These are phyloP conservation scores for Paspalum vaginatum DNA, from an alignment of 176 grass and related monocot species.

Conservation along the genomic window DNA sequence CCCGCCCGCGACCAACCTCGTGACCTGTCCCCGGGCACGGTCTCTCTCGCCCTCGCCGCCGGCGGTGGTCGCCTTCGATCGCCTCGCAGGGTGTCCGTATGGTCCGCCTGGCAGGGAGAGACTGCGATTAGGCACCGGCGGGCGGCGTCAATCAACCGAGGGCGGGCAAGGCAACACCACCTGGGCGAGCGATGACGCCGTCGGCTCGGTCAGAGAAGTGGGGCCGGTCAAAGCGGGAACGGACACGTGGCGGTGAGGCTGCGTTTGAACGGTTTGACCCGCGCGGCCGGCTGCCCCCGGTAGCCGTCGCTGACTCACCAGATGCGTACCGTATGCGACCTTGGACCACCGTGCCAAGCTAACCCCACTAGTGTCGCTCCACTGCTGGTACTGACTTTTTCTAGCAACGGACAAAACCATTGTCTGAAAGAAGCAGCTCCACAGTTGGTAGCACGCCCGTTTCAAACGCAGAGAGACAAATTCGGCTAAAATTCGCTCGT, in stretches of 20 bases:
- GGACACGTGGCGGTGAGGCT: constrained; percentile 42
- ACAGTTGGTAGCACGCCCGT: not conserved
- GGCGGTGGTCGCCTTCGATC: not conserved
- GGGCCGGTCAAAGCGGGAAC: constrained; percentile 46
- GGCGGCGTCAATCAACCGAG: constrained; percentile 27
- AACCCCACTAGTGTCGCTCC: not conserved
- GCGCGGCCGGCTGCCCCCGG: constrained; percentile 46
- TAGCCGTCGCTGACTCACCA: constrained; percentile 58
- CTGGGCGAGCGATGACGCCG: not conserved
- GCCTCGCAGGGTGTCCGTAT: no score
- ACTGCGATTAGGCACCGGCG: constrained; percentile 1
- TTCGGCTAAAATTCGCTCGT: not conserved
- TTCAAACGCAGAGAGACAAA: not conserved
- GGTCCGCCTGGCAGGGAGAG: no score
- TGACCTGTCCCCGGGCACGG: no score
- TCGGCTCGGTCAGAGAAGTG: not conserved
- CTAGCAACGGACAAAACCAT: not conserved
- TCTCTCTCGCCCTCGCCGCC: not conserved
- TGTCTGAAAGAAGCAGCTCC: not conserved
- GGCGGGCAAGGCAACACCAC: not conserved
- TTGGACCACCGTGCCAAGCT: not conserved
- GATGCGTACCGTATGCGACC: not conserved
- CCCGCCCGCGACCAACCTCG: constrained; percentile 54
- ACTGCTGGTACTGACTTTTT: constrained; percentile 18
- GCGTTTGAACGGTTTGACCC: constrained; percentile 45